These are phyloP conservation scores for Marasmius fiardii DNA, from an alignment of 1,284 basidiomycete species.

Conservation along the genomic window DNA sequence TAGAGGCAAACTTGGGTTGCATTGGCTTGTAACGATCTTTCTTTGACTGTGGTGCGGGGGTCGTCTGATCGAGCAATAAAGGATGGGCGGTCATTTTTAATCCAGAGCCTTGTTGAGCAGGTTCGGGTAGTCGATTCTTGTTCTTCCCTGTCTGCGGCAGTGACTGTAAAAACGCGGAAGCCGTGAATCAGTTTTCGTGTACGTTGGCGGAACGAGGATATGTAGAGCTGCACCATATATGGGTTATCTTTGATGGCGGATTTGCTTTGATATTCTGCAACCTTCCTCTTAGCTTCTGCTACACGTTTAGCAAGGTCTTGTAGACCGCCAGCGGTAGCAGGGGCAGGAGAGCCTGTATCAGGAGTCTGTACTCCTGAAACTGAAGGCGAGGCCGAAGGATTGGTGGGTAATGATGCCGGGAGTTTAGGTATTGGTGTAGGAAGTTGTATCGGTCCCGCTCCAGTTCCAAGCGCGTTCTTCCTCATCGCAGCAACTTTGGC, in stretches of 20 bases:
- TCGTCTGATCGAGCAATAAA: slow-evolving; percentile 68
- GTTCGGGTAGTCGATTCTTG: slow-evolving; percentile 50
- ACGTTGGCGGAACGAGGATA: background rate
- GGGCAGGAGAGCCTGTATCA: slow-evolving; percentile 32
- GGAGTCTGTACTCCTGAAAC: slow-evolving; percentile 33
- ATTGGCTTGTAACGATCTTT: slow-evolving; percentile 94
- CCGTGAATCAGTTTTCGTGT: slow-evolving; percentile 9
- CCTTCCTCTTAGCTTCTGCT: slow-evolving; percentile 76
- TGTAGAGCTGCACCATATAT: slow-evolving; percentile 61
- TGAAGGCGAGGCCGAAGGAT: slow-evolving; percentile 24
- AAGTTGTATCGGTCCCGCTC: slow-evolving; percentile 29
- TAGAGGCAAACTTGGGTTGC: slow-evolving; percentile 95
- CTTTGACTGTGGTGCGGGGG: slow-evolving; percentile 63
- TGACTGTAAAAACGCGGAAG: slow-evolving; percentile 38
- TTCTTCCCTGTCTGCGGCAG: slow-evolving; percentile 53
- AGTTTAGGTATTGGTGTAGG: slow-evolving; percentile 25
- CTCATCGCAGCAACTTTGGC: slow-evolving; percentile 83
- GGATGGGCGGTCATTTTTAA: slow-evolving; percentile 90
- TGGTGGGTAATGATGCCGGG: slow-evolving; percentile 18
- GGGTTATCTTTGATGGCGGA: slow-evolving; percentile 75
- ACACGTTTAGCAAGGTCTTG: slow-evolving; percentile 69
- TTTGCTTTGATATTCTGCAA: slow-evolving; percentile 75
- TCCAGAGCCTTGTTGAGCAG: slow-evolving; percentile 75
- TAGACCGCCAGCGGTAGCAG: slow-evolving; percentile 18
- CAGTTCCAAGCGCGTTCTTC: slow-evolving; percentile 35